phyloP scores from a whole-genome alignment of 1,139 yeast genomes.

The Debaryomycetaceae sp. region DNA sequence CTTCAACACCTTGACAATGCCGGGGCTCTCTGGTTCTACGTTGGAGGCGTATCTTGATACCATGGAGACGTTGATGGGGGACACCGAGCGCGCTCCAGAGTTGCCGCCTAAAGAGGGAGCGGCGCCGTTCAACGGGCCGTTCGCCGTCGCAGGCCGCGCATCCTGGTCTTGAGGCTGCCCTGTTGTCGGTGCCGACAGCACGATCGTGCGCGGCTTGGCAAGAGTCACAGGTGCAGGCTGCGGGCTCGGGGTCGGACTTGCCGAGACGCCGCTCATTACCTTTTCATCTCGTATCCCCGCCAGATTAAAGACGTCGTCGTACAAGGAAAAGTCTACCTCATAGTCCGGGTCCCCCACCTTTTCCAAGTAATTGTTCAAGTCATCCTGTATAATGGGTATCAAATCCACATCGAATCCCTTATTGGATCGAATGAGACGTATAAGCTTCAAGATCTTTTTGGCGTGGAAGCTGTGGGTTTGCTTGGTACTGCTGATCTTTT shows the following conservation, averaged over 20 bases:
- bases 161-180: background rate
- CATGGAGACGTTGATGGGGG: slow-evolving; percentile 5
- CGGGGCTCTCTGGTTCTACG: slow-evolving; percentile 8
- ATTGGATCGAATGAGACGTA: slow-evolving; percentile 19
- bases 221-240: slow-evolving; percentile 1
- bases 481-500: slow-evolving; percentile 27
- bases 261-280: slow-evolving; percentile 5
- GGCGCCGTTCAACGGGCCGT: background rate
- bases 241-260: slow-evolving; percentile 4
- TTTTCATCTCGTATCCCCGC: slow-evolving; percentile 5
- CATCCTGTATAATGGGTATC: slow-evolving; percentile 29
- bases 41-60: slow-evolving; percentile 6
- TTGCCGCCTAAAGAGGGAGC: no score
- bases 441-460: slow-evolving; percentile 24
- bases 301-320: slow-evolving; percentile 31
- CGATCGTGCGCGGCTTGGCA: slow-evolving; percentile 1
- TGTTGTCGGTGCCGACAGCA: background rate
- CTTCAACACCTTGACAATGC: slow-evolving; percentile 37
- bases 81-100: background rate
- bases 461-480: slow-evolving; percentile 28
- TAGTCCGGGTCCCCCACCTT: slow-evolving; percentile 31
- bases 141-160: background rate
- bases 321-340: slow-evolving; percentile 27
- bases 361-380: slow-evolving; percentile 27
- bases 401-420: slow-evolving; percentile 23